Percentiles rank a stretch among this genome's conserved stretches.
Conservation (phyloP, 2,329 filamentous ascomycete species). For the Phaeosphaeriaceae sp. region DNA sequence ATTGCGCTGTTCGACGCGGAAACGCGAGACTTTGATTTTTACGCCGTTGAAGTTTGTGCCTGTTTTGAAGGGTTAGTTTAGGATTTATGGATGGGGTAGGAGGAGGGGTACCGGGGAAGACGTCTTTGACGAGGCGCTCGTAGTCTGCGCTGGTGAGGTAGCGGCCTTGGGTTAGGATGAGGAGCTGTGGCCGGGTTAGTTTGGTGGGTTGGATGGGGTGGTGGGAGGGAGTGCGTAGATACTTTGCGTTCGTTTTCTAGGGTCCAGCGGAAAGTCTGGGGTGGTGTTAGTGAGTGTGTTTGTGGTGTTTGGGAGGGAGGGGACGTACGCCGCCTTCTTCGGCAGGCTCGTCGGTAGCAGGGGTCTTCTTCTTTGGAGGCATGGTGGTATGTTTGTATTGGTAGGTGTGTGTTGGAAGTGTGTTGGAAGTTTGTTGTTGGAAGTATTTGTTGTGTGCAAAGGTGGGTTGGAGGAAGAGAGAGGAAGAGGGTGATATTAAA, state of each 20-base stretch:
- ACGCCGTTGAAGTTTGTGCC: constrained; percentile 27
- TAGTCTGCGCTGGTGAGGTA: constrained; percentile 21
- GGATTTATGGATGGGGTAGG: not conserved
- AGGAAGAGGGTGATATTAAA: too few species aligned
- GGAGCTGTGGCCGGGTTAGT: constrained; percentile 18
- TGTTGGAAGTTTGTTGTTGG: too few species aligned
- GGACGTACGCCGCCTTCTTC: constrained; percentile 6
- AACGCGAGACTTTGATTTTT: not conserved
- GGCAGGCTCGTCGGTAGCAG: not conserved
- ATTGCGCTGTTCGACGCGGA: constrained; percentile 18
- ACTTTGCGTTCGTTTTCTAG: constrained; percentile 22
- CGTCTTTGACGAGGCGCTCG: constrained; percentile 13
- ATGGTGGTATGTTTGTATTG: constrained; percentile 3
- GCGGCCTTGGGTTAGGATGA: constrained; percentile 26
- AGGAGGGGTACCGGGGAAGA: constrained; percentile 16
- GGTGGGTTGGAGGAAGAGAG: too few species aligned
- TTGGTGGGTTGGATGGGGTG: not conserved
- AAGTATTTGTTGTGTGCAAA: too few species aligned
- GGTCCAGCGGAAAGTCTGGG: constrained; percentile 16
- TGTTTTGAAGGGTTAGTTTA: not conserved
- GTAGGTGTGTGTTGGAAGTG: too few species aligned
- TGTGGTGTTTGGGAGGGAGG: not conserved
- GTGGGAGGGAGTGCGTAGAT: not conserved
- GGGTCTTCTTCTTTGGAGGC: constrained; percentile 9
- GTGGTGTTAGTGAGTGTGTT: not conserved